Evolutionary conservation across 2,329 filamentous ascomycete species (phyloP), one percentile per base, ranked within the genome.

Genomic region (Sphaerulina musiva): DNA sequence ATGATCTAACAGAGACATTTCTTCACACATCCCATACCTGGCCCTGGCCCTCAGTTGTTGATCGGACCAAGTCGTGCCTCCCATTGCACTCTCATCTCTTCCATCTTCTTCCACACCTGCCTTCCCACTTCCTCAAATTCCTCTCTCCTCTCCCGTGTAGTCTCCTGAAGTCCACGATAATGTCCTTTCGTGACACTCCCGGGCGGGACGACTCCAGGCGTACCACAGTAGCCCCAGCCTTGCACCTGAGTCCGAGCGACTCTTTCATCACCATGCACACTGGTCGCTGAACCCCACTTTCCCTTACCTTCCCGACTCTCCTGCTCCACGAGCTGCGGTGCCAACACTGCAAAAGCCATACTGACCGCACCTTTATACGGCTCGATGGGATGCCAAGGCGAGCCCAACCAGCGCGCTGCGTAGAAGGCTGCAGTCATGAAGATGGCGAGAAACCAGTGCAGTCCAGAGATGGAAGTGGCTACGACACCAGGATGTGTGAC

Each of bases 401-500:
- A 95, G 46, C 93, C 93, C 26, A 90, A 68, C 75, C 80, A 83
- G 59, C 92, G 87, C 11, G 83, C 82, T 12, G 95, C 42, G 68
- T 84, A 84, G 68, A 95, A 84, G 3, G 80, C 75, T 17, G 80
- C 66, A 48, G 81, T 71, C 80, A 93, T 93, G 57, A 79, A 75
- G 69, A 82, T 84, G 59, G 82, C 80, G 56, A 95, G 77, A 60
- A 90, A 75, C 60, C 79, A 77, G 48, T 82, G 79, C 6, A 96
- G 78, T 0, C 87, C 84, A 59, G 96, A 80, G 59, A 98, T 86
- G 1, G 83, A 80, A 1, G 91, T 95, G 50, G 81, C 85, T 60
- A 91, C 87, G 58, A 98, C 80, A 58, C 93, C 93, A 0, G 93
- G 93, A 68, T 98, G 93, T 0, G 84, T 78, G 57, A 95, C 69